Base-by-base conservation (phyloP, 2,329 filamentous ascomycete genomes). In the Fusarium anguioides region DNA sequence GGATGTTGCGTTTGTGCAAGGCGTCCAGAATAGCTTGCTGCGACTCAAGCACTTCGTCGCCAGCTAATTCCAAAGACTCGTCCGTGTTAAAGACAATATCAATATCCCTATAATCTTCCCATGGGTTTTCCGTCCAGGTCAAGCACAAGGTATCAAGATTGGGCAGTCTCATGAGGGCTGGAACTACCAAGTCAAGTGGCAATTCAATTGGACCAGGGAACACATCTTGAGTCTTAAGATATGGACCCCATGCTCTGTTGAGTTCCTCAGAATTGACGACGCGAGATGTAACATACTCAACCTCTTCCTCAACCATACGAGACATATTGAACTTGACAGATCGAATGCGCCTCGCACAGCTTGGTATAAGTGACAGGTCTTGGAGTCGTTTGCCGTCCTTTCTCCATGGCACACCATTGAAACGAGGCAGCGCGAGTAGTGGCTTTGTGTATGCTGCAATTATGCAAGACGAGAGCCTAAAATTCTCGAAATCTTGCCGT, bases 301-400 rank as follows among this genome's bases (percentile, higher is more conserved):
- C 41, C 20, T 50, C 36, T 11, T 47, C 54, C 18, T 61, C 39
- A 15, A 46, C 39, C 23, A 69, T 52, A 26, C 65, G 57, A 33
- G 42, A 75, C 51, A 85, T 77, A 69, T 83, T 83, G 69, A 85
- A 78, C 57, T 78, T 81, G 60, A 84, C 72, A 20, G 79, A 77
- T 26, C 76, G 75, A 71, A 85, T 80, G 58, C 75, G 77, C 40
- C 71, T 71, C 48, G 79, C 78, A 29, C 84, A 78, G 8, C 78
- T 79, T 36, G 79, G 76, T 62, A 83, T 77, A 50, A 73, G 72
- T 17, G 83, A 80, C 55, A 86, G 82, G 46, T 74, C 75, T 55
- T 80, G 76, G 20, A 86, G 76, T 17, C 81, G 78, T 41, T 76
- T 74, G 39, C 82, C 77, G 64, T 85, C 83, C 9, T 82, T 76